Conservation (phyloP, 192 early-diverging fungal genomes). For the Backusella macrospora region DNA sequence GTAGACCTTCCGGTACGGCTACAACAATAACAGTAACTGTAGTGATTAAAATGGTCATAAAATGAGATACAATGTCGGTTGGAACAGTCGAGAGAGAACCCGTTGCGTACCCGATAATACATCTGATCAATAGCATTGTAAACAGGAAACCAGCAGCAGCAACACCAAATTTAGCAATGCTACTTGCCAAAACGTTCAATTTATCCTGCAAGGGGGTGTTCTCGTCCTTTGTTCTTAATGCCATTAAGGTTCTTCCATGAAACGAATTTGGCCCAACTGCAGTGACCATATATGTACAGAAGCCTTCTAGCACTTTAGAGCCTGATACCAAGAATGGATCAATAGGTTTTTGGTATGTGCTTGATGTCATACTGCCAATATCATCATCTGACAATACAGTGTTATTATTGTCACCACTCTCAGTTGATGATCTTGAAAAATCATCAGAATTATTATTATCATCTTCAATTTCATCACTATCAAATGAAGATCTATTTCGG, state of each 20-base stretch:
- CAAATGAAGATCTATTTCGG: conserved; percentile 13
- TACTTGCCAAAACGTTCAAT: conserved; percentile 82
- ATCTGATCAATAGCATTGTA: conserved; percentile 80
- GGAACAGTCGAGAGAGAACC: conserved; percentile 29
- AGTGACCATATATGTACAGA: conserved; percentile 85
- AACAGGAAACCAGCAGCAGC: conserved; percentile 83
- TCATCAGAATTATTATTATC: neutral
- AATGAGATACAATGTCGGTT: conserved; percentile 54
- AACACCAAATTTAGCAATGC: conserved; percentile 91
- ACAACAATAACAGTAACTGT: conserved; percentile 97
- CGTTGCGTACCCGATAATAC: conserved; percentile 61
- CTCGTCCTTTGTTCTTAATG: conserved; percentile 80
- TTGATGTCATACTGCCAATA: neutral
- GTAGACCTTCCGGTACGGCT: conserved; percentile 99
- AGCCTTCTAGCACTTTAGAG: conserved; percentile 88
- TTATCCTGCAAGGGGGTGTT: conserved; percentile 94
- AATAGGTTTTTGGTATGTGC: neutral
- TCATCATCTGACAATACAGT: neutral
- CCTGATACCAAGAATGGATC: conserved; percentile 92
- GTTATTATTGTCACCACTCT: neutral
- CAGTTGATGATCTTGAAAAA: neutral
- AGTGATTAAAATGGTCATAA: conserved; percentile 83
- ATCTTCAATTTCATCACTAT: neutral
- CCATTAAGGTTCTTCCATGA: conserved; percentile 86
- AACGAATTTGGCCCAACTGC: conserved; percentile 86